A percentile compares a stretch with the other conserved stretches of the same genome.
Conservation (phyloP, 164 flowering plant genomes). For the Magnolia changhungtana region DNA sequence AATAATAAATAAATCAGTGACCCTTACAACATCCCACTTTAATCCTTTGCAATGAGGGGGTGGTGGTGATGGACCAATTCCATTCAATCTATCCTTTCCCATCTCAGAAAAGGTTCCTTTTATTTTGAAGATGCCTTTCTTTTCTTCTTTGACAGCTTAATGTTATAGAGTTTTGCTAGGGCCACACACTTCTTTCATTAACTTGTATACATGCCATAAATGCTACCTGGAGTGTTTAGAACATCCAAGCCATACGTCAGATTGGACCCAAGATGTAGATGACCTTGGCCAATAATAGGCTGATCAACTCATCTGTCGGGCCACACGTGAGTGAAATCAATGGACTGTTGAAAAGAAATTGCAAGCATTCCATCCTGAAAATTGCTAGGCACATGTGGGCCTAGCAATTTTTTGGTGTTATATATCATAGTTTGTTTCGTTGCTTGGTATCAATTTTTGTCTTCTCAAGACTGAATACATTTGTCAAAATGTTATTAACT, state of each 20-base stretch:
- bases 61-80: constrained; percentile 98
- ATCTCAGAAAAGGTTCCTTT: constrained; percentile 59
- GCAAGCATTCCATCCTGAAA: too few species aligned
- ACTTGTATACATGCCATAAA: background rate
- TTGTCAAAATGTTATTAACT: background rate
- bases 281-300: background rate
- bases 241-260: background rate
- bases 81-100: constrained; percentile 71
- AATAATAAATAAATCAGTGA: too few species aligned
- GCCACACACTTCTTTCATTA: background rate
- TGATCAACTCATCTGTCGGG: background rate
- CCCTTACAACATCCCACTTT: constrained; percentile 84
- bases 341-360: too few species aligned
- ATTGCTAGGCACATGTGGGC: background rate
- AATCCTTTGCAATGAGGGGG: constrained; percentile 86
- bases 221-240: too few species aligned
- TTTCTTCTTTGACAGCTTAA: background rate
- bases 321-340: background rate
- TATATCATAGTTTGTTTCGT: background rate
- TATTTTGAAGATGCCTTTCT: too few species aligned
- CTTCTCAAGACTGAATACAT: background rate
- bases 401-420: background rate
- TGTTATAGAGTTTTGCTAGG: background rate
- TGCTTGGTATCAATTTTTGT: background rate
- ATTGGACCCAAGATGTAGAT: background rate